Conservation (phyloP, 345 rosid genomes). For the Hibiscus tridactylites region DNA sequence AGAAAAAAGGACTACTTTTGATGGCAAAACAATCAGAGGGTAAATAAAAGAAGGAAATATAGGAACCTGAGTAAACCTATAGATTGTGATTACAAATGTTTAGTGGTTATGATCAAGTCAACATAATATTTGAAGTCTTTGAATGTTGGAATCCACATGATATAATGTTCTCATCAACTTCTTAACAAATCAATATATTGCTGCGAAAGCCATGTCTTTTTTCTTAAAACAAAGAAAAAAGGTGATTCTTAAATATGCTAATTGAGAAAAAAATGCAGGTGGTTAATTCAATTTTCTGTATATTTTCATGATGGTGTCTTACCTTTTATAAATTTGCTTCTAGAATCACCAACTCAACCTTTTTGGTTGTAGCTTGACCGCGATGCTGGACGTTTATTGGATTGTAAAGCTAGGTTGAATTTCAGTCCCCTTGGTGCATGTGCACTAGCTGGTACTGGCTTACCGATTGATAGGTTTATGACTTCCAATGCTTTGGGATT, state of each 20-base stretch:
- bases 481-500: slow-evolving; percentile 71
- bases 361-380: slow-evolving; percentile 76
- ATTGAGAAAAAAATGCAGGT: not conserved
- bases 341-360: not conserved
- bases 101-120: not conserved
- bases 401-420: slow-evolving; percentile 73
- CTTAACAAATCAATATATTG: not conserved
- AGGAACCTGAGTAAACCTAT: not conserved
- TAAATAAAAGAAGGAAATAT: not conserved
- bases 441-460: slow-evolving; percentile 94
- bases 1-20: not conserved
- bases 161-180: not conserved
- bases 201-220: not conserved
- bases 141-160: not conserved
- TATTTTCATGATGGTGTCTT: not conserved
- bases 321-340: not conserved
- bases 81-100: not conserved
- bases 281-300: not conserved
- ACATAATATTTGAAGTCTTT: not conserved
- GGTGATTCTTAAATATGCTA: not conserved
- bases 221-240: not conserved
- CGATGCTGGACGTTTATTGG: slow-evolving; percentile 72
- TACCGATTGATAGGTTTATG: slow-evolving; percentile 87
- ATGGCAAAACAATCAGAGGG: not conserved
- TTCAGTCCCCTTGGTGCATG: slow-evolving; percentile 91